Base-by-base conservation (phyloP, 768 basidiomycete genomes). In the Cystobasidiopsis lactophilus region DNA sequence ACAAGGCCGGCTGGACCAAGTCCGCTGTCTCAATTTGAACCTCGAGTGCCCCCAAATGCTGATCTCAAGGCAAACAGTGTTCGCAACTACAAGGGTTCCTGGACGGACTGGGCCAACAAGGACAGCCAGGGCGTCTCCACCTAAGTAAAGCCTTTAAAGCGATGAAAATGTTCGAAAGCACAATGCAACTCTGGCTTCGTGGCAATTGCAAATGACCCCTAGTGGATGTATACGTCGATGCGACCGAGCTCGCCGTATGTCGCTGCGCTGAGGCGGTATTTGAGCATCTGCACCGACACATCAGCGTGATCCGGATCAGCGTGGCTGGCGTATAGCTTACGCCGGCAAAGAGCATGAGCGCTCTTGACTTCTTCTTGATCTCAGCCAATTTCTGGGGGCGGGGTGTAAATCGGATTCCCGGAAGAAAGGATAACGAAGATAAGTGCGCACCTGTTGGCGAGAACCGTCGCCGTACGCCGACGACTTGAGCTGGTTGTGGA, bases 211-310 rank as follows among this genome's bases (percentile, higher is more conserved):
- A 16, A 35, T 7, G 16, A 13, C 26, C 45, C 26, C 31, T 27
- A 62, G 47, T 58, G 52, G 11, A 62, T 14, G 51, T 54, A 59
- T n/a, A 88, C 84, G 58, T 88, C 85, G 57, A 85, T 63, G 53
- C 83, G 71, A 13, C 83, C 82, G 51, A 91, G 71, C 65, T 88
- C 84, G 30, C 80, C 80, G 68, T 89, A 86, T 55, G 86, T 79
- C 64, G 91, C 85, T 21, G 81, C 77, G 30, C 81, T 81, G 77
- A 93, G 79, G 55, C 85, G 75, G 65, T 88, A 89, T 60, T 83
- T 80, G 52, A 89, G 69, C 57, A 84, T 79, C 24, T 82, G 81
- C 35, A 2, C 19, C 19, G 3, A 13, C 29, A 29, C 29, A 26
- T 40, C 2, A 35, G 37, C 24, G 29, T 44, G 38, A 10, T 29